Percentiles rank a stretch among this genome's conserved stretches.
phyloP scores from a whole-genome alignment of 2,329 filamentous ascomycete genomes.

The Neoscytalidium dimidiatum region DNA sequence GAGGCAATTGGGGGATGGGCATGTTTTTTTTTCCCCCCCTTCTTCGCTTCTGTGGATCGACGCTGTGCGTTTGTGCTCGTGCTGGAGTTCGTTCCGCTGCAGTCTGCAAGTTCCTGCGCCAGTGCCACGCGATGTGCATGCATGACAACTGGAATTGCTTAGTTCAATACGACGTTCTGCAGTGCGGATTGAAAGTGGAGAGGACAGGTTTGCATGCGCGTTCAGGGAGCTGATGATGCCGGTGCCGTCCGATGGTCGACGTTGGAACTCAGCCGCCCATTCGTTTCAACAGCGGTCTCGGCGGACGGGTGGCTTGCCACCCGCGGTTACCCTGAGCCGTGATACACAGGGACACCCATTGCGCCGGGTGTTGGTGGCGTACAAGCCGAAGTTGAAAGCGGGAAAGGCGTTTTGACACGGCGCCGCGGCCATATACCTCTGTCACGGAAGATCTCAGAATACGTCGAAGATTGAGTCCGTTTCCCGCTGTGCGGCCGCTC shows the following conservation, averaged over 20 bases:
- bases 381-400: background rate
- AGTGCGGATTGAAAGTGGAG: background rate
- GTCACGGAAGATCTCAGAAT: background rate
- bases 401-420: background rate
- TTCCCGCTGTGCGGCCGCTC: background rate
- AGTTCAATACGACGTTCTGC: background rate
- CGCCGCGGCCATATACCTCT: background rate
- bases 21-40: no score
- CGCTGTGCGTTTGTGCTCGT: background rate
- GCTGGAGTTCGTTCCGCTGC: background rate
- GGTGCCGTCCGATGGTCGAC: background rate
- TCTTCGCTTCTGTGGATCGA: background rate
- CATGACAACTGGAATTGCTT: no score
- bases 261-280: background rate
- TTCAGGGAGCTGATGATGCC: background rate
- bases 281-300: constrained; percentile 4
- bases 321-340: background rate
- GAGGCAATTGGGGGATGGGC: no score
- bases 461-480: background rate
- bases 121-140: no score
- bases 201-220: background rate
- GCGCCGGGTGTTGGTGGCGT: background rate
- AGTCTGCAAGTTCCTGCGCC: background rate
- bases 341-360: background rate
- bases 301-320: background rate